Percentiles rank a stretch among this genome's conserved stretches.
Evolutionary conservation across 202 grass and related monocot genomes (phyloP).

Genomic region (Carex sylvatica): DNA sequence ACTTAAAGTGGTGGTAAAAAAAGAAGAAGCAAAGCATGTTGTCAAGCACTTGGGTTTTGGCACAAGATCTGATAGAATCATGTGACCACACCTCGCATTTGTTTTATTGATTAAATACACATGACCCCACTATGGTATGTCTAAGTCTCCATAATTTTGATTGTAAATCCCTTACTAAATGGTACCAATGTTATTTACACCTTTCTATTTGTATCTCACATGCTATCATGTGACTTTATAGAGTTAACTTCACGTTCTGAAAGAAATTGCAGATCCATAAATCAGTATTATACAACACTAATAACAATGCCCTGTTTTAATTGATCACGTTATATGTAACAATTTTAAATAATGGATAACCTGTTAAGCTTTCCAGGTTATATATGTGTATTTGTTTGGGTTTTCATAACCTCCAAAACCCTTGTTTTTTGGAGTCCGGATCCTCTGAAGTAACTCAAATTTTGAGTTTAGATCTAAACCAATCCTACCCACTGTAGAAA

Average conservation of each 20-base stretch:
- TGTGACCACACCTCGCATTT: constrained; percentile 17
- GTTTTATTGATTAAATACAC: constrained; percentile 22
- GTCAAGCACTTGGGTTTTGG: constrained; percentile 6
- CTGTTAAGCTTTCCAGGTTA: too few relatives aligned
- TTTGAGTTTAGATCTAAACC: too few relatives aligned
- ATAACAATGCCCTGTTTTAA: background rate
- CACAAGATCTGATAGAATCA: background rate
- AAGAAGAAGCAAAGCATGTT: background rate
- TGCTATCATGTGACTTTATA: constrained; percentile 5
- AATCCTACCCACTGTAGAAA: too few relatives aligned
- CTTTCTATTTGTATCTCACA: constrained; percentile 9
- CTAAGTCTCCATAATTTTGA: background rate
- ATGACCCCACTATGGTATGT: constrained; percentile 24
- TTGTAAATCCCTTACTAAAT: background rate
- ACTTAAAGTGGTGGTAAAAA: background rate
- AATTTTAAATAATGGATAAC: background rate
- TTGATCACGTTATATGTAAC: background rate
- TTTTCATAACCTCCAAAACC: background rate
- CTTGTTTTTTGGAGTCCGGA: background rate
- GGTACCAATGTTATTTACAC: background rate
- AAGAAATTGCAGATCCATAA: background rate
- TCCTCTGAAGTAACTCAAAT: too few relatives aligned
- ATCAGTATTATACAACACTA: background rate
- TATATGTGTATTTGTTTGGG: background rate
- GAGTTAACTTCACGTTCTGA: background rate